Base-by-base conservation (phyloP, 305 asterid species). In the Withania somnifera region DNA sequence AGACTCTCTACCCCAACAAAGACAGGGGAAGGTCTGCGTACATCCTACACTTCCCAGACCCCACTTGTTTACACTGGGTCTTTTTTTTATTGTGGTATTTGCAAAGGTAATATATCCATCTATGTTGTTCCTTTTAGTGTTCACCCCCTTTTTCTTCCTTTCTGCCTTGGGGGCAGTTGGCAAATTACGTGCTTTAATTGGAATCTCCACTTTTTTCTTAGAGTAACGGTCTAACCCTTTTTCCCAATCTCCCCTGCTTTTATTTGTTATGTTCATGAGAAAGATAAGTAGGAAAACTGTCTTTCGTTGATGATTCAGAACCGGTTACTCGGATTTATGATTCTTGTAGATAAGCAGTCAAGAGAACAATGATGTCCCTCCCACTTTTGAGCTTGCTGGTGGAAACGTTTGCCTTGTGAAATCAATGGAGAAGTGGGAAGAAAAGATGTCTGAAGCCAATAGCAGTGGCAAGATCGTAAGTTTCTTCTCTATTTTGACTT, bases 341-440 rank as follows among this genome's bases (percentile, higher is more conserved):
- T 63, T 45, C 11, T 45, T 54, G 83, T 83, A 84, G 89, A 30
- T 61, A 53, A 57, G 86, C 81, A 61, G 81, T 77, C 67, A 82
- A 83, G 58, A 63, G n/a, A 79, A 22, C 38, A 81, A 82, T 28
- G 87, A 81, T 36, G 38, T 82, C 47, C 82, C 78, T 3, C 50
- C 82, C 61, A 73, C 56, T 56, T 42, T 77, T 50, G 91, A 86
- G 54, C 86, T 91, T 24, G 91, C 78, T 19, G 86, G 92, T 50
- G 90, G 90, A 57, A 88, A 87, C 58, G 93, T 92, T 82, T 88
- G 69, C 77, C 91, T 93, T 22, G 78, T 93, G 79, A 91, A 87
- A 36, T 86, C 91, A 47, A 86, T 84, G 87, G 89, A 90, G 80
- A 79, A 80, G 81, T 91, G 95, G 97, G 94, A 93, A 51, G 84